Evolutionary conservation across 768 basidiomycete genomes (phyloP).

Genomic region (Lentinula guzmanii): DNA sequence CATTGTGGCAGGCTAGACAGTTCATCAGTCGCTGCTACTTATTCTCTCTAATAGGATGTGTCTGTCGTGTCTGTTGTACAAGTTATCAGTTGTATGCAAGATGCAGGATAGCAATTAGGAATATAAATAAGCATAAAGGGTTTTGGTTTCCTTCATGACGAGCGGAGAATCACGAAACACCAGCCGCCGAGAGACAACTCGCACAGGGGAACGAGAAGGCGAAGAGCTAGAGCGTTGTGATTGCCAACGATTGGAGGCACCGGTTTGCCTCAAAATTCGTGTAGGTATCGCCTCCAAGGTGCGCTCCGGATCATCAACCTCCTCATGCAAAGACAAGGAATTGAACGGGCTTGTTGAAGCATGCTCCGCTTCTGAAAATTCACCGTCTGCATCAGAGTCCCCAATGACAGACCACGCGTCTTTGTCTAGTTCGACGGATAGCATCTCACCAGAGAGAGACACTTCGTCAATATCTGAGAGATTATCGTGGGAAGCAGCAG

Average conservation of each 20-base stretch:
- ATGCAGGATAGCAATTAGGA: slow-evolving; percentile 16
- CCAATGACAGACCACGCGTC: slow-evolving; percentile 33
- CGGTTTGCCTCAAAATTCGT: neutral
- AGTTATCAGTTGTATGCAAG: too few species aligned
- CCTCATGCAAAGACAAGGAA: slow-evolving; percentile 24
- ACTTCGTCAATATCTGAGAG: slow-evolving; percentile 19
- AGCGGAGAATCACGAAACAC: slow-evolving; percentile 6
- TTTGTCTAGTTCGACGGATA: slow-evolving; percentile 12
- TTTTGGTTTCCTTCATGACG: neutral
- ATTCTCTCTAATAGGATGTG: too few species aligned
- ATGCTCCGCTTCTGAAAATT: slow-evolving; percentile 20
- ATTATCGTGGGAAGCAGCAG: slow-evolving; percentile 2
- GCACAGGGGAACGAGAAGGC: slow-evolving; percentile 48
- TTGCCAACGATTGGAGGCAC: slow-evolving; percentile 8
- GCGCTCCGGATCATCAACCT: slow-evolving; percentile 9
- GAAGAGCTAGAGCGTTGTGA: slow-evolving; percentile 39
- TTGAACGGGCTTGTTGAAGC: slow-evolving; percentile 25
- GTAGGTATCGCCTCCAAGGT: slow-evolving; percentile 8
- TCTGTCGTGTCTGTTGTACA: too few species aligned
- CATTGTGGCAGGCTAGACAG: too few species aligned
- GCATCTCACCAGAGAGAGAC: slow-evolving; percentile 5
- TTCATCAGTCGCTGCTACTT: too few species aligned
- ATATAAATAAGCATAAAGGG: slow-evolving; percentile 43
- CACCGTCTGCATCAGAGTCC: slow-evolving; percentile 23
- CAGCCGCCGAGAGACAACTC: slow-evolving; percentile 23